A percentile compares a stretch with the other conserved stretches of the same genome.
Evolutionary conservation across 164 flowering plant species (phyloP).

Genomic region (Nymphaea colorata): DNA sequence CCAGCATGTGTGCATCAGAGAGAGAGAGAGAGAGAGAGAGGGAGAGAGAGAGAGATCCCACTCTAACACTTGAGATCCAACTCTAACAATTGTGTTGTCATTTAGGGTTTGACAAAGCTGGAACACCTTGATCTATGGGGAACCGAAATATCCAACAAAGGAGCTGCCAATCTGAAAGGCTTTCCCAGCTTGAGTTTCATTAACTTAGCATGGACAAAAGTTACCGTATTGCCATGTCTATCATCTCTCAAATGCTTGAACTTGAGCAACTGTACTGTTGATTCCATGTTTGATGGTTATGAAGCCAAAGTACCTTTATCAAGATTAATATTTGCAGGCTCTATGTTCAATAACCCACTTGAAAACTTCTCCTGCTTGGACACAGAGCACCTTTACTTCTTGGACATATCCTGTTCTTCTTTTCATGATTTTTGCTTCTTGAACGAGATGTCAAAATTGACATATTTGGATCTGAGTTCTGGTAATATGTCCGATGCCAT

Average conservation of each 20-base stretch:
- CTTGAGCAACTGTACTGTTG: conserved; percentile 70
- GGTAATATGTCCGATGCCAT: conserved; percentile 39
- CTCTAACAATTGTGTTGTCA: neutral
- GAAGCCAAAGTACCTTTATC: conserved; percentile 29
- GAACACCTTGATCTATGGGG: conserved; percentile 89
- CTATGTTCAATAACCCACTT: conserved; percentile 27
- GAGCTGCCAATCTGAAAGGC: conserved; percentile 30
- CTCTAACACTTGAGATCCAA: no score
- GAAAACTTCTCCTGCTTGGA: conserved; percentile 33
- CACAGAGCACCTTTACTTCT: conserved; percentile 22
- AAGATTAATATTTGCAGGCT: conserved; percentile 46
- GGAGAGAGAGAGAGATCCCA: no score
- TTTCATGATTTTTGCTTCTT: conserved; percentile 43
- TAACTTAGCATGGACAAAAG: conserved; percentile 84
- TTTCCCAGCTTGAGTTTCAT: conserved; percentile 58
- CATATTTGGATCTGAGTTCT: conserved; percentile 64
- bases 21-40: no score
- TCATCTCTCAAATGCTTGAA: conserved; percentile 47
- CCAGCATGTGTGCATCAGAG: no score
- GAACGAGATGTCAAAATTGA: conserved; percentile 29
- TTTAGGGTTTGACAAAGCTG: conserved; percentile 54
- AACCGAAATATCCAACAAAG: conserved; percentile 56
- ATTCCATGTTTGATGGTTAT: conserved; percentile 30
- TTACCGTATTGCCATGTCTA: conserved; percentile 50
- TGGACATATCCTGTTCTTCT: conserved; percentile 52